phyloP scores from a whole-genome alignment of 257 asterid species.

The Lavandula angustifolia region DNA sequence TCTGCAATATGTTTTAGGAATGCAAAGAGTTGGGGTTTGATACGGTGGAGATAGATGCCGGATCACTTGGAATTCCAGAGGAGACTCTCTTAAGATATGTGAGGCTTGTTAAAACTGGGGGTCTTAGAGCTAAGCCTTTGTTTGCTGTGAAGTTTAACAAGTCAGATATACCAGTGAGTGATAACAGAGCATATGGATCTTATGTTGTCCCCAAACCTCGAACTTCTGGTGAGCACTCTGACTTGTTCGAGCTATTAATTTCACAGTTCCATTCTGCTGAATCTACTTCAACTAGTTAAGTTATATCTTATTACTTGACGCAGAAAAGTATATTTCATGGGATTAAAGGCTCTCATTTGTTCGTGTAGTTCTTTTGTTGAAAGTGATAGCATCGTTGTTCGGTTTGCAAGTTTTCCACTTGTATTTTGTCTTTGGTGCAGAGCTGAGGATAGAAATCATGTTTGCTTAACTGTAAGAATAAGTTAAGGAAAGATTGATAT shows the following conservation, averaged over 20 bases:
- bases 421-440: conserved; percentile 3
- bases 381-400: conserved; percentile 4
- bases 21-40: conserved; percentile 87
- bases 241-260: conserved; percentile 3
- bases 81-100: conserved; percentile 86
- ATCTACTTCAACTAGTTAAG: conserved; percentile 10
- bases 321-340: neutral
- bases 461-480: neutral
- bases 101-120: conserved; percentile 76
- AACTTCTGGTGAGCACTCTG: conserved; percentile 58
- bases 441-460: neutral
- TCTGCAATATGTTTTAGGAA: conserved; percentile 49
- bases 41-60: conserved; percentile 79
- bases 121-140: conserved; percentile 82
- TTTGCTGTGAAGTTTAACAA: conserved; percentile 76
- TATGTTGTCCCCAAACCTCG: conserved; percentile 64
- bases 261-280: neutral
- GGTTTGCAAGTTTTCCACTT: neutral
- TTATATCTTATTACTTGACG: neutral
- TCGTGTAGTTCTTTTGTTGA: conserved; percentile 1
- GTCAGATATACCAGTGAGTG: conserved; percentile 64
- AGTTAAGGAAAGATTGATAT: conserved; percentile 5
- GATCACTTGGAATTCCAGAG: conserved; percentile 79
- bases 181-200: conserved; percentile 80
- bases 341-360: neutral